A percentile compares a stretch with the other conserved stretches of the same genome.
These are phyloP conservation scores for Aechmea fasciata DNA, from an alignment of 176 grass and related monocot species.

Conservation along the genomic window DNA sequence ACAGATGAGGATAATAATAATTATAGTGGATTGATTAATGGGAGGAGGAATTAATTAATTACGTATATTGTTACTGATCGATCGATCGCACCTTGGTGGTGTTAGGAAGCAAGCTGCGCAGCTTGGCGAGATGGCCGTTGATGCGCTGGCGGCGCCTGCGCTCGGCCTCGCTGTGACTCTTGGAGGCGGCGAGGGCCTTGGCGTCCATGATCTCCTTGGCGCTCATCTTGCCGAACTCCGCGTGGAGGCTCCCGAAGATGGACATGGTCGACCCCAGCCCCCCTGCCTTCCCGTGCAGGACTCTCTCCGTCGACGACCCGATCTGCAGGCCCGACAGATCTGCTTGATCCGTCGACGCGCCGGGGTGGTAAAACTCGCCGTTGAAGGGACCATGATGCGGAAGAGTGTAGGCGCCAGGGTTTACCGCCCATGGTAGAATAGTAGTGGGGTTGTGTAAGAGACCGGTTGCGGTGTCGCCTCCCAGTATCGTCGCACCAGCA, in stretches of 20 bases:
- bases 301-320: background rate
- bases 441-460: background rate
- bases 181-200: conserved; percentile 84
- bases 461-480: background rate
- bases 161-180: conserved; percentile 98
- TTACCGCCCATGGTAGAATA: background rate
- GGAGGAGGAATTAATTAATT: too few relatives aligned
- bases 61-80: too few relatives aligned
- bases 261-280: conserved; percentile 32
- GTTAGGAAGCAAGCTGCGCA: conserved; percentile 87
- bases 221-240: conserved; percentile 77
- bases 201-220: conserved; percentile 94
- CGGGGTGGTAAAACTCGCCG: background rate
- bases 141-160: conserved; percentile 87
- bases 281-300: conserved; percentile 12
- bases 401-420: background rate
- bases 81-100: conserved; percentile 59
- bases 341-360: too few relatives aligned
- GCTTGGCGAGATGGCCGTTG: conserved; percentile 70
- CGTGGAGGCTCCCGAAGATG: conserved; percentile 64
- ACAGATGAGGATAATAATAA: background rate
- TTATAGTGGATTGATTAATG: background rate
- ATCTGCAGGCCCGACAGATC: background rate
- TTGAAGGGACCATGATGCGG: background rate
- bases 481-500: background rate